Evolutionary conservation across 345 rosid species (phyloP).

Genomic region (Eucalyptus guilfoylei): DNA sequence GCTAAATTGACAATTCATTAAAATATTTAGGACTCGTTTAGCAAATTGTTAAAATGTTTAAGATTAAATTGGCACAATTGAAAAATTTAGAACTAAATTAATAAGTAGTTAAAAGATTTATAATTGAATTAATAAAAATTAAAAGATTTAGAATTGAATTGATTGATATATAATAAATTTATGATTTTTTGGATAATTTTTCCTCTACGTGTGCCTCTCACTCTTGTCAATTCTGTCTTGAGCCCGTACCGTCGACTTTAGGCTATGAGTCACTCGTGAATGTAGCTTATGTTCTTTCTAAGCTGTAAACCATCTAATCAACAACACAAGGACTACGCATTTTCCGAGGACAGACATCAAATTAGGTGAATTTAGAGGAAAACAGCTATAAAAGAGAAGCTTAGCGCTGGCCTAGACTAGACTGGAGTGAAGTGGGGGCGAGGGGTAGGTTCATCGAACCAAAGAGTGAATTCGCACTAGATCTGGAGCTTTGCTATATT

Average conservation of each 20-base stretch:
- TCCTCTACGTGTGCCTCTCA: neutral
- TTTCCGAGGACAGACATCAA: neutral
- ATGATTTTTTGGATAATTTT: no score
- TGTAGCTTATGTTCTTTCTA: neutral
- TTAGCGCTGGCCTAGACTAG: neutral
- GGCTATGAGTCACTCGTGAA: neutral
- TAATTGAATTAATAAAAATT: no score
- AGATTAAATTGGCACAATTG: no score
- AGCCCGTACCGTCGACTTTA: neutral
- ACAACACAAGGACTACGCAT: neutral
- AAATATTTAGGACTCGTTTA: no score
- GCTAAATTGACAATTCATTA: no score
- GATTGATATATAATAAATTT: fast-evolving
- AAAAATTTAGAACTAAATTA: no score
- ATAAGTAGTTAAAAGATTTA: fast-evolving
- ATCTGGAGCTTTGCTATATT: neutral
- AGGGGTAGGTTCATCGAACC: neutral
- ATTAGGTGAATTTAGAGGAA: neutral
- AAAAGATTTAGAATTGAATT: no score
- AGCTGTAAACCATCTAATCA: neutral
- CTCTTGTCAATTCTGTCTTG: neutral
- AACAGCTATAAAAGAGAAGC: neutral
- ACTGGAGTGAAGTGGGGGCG: neutral
- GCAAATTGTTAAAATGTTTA: no score
- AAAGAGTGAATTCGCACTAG: neutral